These are phyloP conservation scores for Fraxinus paxiana DNA, from an alignment of 305 asterid species.

Conservation along the genomic window DNA sequence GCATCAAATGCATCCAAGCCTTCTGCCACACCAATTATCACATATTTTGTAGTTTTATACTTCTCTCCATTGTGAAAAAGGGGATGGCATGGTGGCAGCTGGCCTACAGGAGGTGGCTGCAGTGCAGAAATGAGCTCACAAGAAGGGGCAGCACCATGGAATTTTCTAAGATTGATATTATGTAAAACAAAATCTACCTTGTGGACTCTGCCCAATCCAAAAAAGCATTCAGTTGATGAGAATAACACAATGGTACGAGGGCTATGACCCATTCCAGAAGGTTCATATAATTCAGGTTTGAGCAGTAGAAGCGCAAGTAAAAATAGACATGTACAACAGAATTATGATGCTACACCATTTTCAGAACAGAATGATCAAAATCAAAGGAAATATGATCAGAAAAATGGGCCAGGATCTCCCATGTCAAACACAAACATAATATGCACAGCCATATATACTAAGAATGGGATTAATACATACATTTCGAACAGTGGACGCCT, in stretches of 20 bases:
- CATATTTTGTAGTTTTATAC: neutral
- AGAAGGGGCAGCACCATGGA: neutral
- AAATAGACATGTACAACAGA: neutral
- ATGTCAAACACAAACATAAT: neutral
- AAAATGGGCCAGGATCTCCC: neutral
- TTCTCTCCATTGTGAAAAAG: neutral
- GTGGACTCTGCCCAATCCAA: neutral
- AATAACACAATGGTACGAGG: neutral
- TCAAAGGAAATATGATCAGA: neutral
- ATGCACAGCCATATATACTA: neutral
- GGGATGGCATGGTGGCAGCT: neutral
- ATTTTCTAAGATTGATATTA: neutral
- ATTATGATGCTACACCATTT: neutral
- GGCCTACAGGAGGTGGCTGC: neutral
- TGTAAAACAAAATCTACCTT: neutral
- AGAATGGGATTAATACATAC: constrained; percentile 20
- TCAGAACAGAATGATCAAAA: neutral
- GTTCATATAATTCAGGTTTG: neutral
- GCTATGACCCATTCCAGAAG: neutral
- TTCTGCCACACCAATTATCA: neutral
- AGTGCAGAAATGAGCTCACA: neutral
- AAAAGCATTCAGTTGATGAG: neutral
- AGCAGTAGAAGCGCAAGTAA: neutral
- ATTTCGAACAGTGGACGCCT: constrained; percentile 30
- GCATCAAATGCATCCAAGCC: neutral